Evolutionary conservation across 2,329 filamentous ascomycete genomes (phyloP).

Genomic region (Fusarium algeriense): DNA sequence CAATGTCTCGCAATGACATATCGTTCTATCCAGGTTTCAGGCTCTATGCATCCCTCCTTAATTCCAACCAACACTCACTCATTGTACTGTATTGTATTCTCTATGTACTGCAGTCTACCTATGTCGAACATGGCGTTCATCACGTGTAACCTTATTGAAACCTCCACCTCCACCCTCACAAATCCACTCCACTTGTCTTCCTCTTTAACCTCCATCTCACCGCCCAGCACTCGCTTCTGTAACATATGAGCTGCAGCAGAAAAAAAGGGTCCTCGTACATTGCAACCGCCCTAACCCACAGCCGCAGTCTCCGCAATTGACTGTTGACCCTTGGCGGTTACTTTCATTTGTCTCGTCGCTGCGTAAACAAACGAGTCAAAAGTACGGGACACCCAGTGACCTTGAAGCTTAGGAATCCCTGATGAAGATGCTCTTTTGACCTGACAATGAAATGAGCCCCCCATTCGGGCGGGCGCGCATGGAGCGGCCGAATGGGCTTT

Average conservation of each 20-base stretch:
- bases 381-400: neutral
- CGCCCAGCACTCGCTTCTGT: conserved; percentile 21
- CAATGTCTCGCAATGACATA: conserved; percentile 11
- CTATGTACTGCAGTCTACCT: neutral
- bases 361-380: neutral
- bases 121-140: conserved; percentile 24
- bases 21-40: neutral
- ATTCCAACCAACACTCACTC: neutral
- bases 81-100: neutral
- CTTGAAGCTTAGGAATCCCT: neutral
- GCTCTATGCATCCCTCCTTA: neutral
- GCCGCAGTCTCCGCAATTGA: conserved; percentile 15
- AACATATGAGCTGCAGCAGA: conserved; percentile 28
- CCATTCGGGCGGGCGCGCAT: conserved; percentile 37
- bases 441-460: conserved; percentile 33
- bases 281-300: conserved; percentile 29
- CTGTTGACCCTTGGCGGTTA: neutral
- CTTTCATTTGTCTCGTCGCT: conserved; percentile 8
- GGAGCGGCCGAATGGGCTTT: conserved; percentile 45
- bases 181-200: conserved; percentile 4
- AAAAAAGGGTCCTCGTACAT: conserved; percentile 12
- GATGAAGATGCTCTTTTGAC: conserved; percentile 12
- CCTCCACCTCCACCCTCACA: conserved; percentile 21
- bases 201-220: conserved; percentile 23
- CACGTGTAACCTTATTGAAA: conserved; percentile 28